A percentile compares a stretch with the other conserved stretches of the same genome.
These are phyloP conservation scores for Beauveria pseudobassiana DNA, from an alignment of 2,329 filamentous ascomycete genomes.

Conservation along the genomic window DNA sequence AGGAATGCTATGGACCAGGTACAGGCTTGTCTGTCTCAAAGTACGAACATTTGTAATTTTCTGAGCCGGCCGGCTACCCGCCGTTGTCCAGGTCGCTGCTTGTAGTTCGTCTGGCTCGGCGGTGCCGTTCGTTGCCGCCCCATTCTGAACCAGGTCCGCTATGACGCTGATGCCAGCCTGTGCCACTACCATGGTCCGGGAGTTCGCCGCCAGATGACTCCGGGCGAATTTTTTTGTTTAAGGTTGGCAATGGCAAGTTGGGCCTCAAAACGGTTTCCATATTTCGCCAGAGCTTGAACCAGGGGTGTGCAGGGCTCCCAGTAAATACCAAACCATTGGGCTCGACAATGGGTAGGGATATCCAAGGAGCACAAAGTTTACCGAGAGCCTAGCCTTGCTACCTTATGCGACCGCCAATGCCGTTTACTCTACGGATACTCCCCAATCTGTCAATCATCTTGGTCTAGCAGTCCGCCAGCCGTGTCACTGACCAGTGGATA, in stretches of 20 bases:
- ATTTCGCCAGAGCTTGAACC: background rate
- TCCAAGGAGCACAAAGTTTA: background rate
- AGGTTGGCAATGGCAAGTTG: background rate
- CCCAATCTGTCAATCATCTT: background rate
- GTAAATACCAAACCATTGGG: background rate
- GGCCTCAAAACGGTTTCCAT: slow-evolving; percentile 6
- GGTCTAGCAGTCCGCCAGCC: background rate
- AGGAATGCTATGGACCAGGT: background rate
- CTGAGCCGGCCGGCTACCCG: background rate
- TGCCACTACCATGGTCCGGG: background rate
- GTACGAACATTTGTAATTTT: slow-evolving; percentile 1
- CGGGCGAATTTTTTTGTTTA: background rate
- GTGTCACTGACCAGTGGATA: slow-evolving; percentile 4
- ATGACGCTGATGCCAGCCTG: background rate
- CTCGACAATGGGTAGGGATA: background rate
- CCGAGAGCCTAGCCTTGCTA: background rate
- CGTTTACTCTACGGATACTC: background rate
- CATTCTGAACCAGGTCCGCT: background rate
- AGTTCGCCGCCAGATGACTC: slow-evolving; percentile 1
- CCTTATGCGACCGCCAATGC: background rate
- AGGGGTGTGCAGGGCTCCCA: background rate
- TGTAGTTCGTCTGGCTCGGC: slow-evolving; percentile 10
- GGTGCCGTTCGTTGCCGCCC: slow-evolving; percentile 9
- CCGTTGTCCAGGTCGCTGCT: background rate
- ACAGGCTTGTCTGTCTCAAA: background rate